Percentiles rank a stretch among this genome's conserved stretches.
phyloP scores from a whole-genome alignment of 176 grass and related monocot species.

The Triticum timopheevii region DNA sequence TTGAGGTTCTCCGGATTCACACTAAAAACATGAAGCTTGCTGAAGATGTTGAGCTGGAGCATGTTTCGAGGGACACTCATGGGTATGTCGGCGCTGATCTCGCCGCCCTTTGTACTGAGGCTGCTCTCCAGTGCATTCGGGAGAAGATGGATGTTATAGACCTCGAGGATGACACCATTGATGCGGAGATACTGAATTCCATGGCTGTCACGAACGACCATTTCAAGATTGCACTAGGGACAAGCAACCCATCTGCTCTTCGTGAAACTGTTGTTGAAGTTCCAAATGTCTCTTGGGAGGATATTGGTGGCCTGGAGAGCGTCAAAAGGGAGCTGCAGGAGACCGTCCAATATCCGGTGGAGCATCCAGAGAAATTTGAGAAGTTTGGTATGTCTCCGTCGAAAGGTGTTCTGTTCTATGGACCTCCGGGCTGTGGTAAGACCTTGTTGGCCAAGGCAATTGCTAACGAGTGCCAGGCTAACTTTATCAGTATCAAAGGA shows the following conservation, averaged over 20 bases:
- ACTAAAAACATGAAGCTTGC: slow-evolving; percentile 91
- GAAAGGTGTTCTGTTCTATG: slow-evolving; percentile 89
- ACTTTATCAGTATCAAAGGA: slow-evolving; percentile 89
- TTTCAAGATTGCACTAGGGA: slow-evolving; percentile 90
- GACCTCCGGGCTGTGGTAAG: slow-evolving; percentile 85
- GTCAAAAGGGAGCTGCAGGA: slow-evolving; percentile 67
- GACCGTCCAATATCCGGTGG: slow-evolving; percentile 87
- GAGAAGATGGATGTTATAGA: slow-evolving; percentile 96
- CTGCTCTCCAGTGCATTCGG: slow-evolving; percentile 83
- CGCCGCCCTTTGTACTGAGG: slow-evolving; percentile 79
- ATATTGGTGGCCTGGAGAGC: slow-evolving; percentile 61
- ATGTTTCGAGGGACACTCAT: slow-evolving; percentile 71
- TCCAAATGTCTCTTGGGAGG: slow-evolving; percentile 66
- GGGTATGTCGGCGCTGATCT: slow-evolving; percentile 89
- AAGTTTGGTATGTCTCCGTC: slow-evolving; percentile 93
- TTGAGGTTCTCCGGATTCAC: slow-evolving; percentile 87
- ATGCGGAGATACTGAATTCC: slow-evolving; percentile 88
- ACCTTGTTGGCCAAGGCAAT: slow-evolving; percentile 92
- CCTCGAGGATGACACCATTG: slow-evolving; percentile 87
- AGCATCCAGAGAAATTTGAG: slow-evolving; percentile 90
- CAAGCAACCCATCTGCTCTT: slow-evolving; percentile 82
- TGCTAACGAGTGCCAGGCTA: slow-evolving; percentile 92
- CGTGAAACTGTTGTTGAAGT: slow-evolving; percentile 80
- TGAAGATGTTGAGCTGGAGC: slow-evolving; percentile 87
- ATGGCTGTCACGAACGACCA: slow-evolving; percentile 94